A percentile compares a stretch with the other conserved stretches of the same genome.
Conservation (phyloP, 371 early-diverging fungal species). For the Mortierella sp. region DNA sequence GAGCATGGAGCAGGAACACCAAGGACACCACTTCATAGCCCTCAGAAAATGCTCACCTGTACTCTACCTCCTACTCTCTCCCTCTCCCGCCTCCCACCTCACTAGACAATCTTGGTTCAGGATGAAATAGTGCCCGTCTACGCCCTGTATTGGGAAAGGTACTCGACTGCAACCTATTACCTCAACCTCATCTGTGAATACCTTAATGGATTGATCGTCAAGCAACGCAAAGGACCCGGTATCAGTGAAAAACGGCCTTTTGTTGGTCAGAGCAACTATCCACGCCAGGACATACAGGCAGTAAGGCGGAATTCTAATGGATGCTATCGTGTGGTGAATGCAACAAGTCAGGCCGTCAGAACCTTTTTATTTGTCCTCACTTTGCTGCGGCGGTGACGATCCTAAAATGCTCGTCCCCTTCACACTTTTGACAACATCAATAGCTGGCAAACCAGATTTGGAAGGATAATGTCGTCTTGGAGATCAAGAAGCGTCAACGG, state of each 20-base stretch:
- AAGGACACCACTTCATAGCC: too few species aligned
- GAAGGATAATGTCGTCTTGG: conserved; percentile 74
- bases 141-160: conserved; percentile 77
- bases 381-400: not conserved
- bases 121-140: conserved; percentile 81
- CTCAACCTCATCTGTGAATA: conserved; percentile 78
- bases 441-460: conserved; percentile 80
- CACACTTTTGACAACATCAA: not conserved
- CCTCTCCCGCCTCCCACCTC: too few species aligned
- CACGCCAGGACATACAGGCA: conserved; percentile 74
- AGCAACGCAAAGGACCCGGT: conserved; percentile 38
- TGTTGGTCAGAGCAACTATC: conserved; percentile 63
- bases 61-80: too few species aligned
- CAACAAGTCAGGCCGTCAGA: too few species aligned
- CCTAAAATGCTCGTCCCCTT: not conserved
- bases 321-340: not conserved
- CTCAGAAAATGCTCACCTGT: too few species aligned
- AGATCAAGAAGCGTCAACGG: conserved; percentile 67
- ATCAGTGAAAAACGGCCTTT: conserved; percentile 55
- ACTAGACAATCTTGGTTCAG: conserved; percentile 65
- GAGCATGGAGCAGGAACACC: too few species aligned
- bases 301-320: conserved; percentile 53
- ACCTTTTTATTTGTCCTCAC: not conserved
- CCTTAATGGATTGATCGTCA: conserved; percentile 72
- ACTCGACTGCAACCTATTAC: conserved; percentile 70